Conservation (phyloP, 495 filamentous ascomycete genomes). For the Podospora comata region DNA sequence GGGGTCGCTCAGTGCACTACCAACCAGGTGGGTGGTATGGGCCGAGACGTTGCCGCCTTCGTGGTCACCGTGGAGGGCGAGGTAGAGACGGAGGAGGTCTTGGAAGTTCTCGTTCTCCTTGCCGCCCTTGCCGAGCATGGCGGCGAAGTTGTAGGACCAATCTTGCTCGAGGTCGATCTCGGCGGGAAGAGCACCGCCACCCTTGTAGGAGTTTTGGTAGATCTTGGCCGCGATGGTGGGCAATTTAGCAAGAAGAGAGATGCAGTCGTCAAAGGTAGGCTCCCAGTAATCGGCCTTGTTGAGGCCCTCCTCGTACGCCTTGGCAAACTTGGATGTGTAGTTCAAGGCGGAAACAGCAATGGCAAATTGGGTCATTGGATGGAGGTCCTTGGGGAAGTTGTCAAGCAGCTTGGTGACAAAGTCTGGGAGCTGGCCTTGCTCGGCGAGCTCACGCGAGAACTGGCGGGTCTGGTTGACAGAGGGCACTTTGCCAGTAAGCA, state of each 20-base stretch:
- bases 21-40: conserved; percentile 94
- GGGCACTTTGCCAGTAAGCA: conserved; percentile 89
- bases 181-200: conserved; percentile 71
- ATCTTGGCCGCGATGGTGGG: conserved; percentile 96
- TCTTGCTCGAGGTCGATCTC: conserved; percentile 80
- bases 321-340: conserved; percentile 87
- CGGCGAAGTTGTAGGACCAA: conserved; percentile 97
- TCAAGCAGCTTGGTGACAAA: conserved; percentile 88
- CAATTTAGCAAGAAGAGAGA: conserved; percentile 90
- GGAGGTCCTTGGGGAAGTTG: conserved; percentile 79
- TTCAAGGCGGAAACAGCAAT: conserved; percentile 92
- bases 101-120: conserved; percentile 88
- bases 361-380: conserved; percentile 97
- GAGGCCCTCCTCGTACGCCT: conserved; percentile 84
- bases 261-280: conserved; percentile 93
- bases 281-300: conserved; percentile 98
- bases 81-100: conserved; percentile 86
- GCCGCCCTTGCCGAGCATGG: conserved; percentile 89
- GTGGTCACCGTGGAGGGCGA: conserved; percentile 96
- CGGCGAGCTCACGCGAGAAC: conserved; percentile 81
- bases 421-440: conserved; percentile 76
- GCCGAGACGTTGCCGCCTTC: conserved; percentile 98
- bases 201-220: conserved; percentile 82
- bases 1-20: conserved; percentile 90
- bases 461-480: conserved; percentile 73